phyloP scores from a whole-genome alignment of 1,284 basidiomycete species.

The Cryptococcus sp. region DNA sequence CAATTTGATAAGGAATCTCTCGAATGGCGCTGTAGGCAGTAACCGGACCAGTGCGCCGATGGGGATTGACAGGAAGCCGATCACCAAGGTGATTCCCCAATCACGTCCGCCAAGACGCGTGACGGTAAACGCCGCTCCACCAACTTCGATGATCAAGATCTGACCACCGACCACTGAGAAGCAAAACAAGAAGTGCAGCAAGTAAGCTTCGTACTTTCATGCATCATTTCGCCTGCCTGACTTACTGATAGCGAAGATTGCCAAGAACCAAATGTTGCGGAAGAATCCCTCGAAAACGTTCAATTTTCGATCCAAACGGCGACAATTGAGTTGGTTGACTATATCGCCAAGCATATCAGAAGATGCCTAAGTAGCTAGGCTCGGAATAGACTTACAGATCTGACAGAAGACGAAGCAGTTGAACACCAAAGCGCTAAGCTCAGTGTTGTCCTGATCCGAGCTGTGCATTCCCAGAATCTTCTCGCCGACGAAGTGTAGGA shows the following conservation, averaged over 20 bases:
- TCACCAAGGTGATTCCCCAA: constrained; percentile 85
- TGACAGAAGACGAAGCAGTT: constrained; percentile 96
- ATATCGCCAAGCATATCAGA: constrained; percentile 1
- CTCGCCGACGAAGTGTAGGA: constrained; percentile 84
- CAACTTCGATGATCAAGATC: constrained; percentile 85
- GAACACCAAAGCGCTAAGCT: constrained; percentile 87
- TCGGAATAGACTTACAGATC: constrained; percentile 58
- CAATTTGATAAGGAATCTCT: constrained; percentile 66
- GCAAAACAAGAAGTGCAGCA: too few species aligned
- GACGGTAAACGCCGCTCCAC: constrained; percentile 91
- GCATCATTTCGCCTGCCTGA: neutral
- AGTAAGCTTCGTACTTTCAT: too few species aligned
- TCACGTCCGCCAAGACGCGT: constrained; percentile 72
- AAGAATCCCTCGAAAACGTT: constrained; percentile 87
- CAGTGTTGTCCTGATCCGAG: constrained; percentile 42
- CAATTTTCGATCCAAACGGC: constrained; percentile 78
- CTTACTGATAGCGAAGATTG: constrained; percentile 69
- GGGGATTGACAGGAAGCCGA: constrained; percentile 84
- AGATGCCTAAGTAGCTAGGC: neutral
- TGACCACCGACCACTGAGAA: constrained; percentile 78
- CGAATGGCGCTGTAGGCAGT: constrained; percentile 77
- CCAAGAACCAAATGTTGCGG: constrained; percentile 81
- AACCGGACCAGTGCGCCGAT: constrained; percentile 79
- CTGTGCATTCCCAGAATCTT: constrained; percentile 66
- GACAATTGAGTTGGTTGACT: constrained; percentile 86